Evolutionary conservation across 2,329 filamentous ascomycete genomes (phyloP).

Genomic region (Aspergillus unguis): DNA sequence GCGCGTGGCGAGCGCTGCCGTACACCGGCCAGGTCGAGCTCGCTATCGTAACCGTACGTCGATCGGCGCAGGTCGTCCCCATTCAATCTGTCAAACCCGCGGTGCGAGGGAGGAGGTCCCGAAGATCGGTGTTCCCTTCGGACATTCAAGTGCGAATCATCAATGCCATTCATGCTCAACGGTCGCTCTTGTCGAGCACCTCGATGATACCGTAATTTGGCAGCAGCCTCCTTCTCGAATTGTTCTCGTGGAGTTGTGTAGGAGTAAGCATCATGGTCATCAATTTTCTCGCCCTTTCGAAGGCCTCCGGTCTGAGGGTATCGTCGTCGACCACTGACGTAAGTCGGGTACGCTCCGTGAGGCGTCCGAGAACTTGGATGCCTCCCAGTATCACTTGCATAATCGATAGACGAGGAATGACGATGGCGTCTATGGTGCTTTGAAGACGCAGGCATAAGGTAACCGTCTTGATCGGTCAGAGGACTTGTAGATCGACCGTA

Average conservation of each 20-base stretch:
- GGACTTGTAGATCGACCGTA: constrained; percentile 34
- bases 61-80: constrained; percentile 27
- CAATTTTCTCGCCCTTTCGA: constrained; percentile 38
- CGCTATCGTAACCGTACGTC: constrained; percentile 25
- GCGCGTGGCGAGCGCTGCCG: constrained; percentile 40
- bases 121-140: constrained; percentile 29
- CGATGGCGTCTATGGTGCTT: constrained; percentile 30
- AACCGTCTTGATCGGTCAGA: constrained; percentile 32
- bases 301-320: constrained; percentile 30
- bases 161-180: constrained; percentile 39
- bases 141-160: constrained; percentile 28
- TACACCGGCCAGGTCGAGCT: constrained; percentile 35
- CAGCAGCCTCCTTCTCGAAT: constrained; percentile 45
- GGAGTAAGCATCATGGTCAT: constrained; percentile 44
- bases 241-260: constrained; percentile 48
- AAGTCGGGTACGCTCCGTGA: constrained; percentile 25
- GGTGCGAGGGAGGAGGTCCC: constrained; percentile 37
- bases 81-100: constrained; percentile 38
- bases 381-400: constrained; percentile 36
- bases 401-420: constrained; percentile 33
- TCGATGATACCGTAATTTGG: constrained; percentile 31
- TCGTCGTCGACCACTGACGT: constrained; percentile 24
- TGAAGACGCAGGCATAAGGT: constrained; percentile 33
- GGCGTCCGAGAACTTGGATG: constrained; percentile 22
- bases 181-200: constrained; percentile 32